Base-by-base conservation (phyloP, 2,329 filamentous ascomycete species). In the Rutstroemia sp. region DNA sequence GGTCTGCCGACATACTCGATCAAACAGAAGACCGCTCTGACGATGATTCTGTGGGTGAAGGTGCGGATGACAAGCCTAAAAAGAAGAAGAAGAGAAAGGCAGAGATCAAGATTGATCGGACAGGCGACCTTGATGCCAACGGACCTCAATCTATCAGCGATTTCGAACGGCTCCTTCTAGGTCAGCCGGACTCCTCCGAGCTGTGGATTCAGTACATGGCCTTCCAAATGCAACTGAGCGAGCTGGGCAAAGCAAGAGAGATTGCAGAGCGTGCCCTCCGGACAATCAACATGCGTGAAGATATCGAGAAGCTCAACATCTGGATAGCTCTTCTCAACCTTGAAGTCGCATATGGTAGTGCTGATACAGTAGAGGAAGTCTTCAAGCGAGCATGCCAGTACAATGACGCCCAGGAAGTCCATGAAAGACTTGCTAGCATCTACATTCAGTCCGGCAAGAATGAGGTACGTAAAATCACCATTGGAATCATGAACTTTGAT, bases 191-290 rank as follows among this genome's bases (percentile, higher is more conserved):
- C 73, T 92, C 89, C n/a, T 95, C 92, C 0, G 78, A 87, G 60
- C 80, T 97, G 27, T 99, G 94, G 94, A 89, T 96, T 54, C 83
- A 89, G 63, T 99, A 99, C 75, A 97, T 99, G 90, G 91, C 92
- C n/a, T 95, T 95, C 80, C 90, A 97, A 73, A 86, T 96, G 71
- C 87, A 95, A 69, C 82, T 95, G 52, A 89, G 89, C 68, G 94
- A 99, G 73, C 78, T 95, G 19, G 83, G 86, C 59, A 94, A 91
- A 72, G 92, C 94, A 12, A 84, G 92, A 49, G 88, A 92, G 62
- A 87, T 96, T 58, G 92, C 90, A 2, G 88, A 96, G 73, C 87
- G 94, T 59, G 94, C 94, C 17, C 81, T 97, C 61, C 86, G 87
- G 68, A 95, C 88, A 16, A 97, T 99, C 75, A 88, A 89, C 71